phyloP scores from a whole-genome alignment of 2,329 filamentous ascomycete species.

The Aspergillus sp. region DNA sequence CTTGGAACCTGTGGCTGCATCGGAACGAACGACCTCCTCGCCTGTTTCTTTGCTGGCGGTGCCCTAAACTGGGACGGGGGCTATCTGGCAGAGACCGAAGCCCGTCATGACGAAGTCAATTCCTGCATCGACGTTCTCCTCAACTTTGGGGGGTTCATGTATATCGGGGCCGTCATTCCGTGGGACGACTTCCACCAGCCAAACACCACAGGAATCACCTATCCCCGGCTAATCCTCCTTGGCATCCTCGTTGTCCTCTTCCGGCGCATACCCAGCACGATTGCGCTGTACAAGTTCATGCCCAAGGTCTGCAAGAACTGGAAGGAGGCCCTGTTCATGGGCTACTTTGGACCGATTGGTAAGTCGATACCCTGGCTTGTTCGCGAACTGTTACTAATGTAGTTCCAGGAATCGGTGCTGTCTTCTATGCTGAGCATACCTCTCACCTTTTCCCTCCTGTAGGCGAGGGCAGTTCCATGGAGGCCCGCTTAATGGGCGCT shows the following conservation, averaged over 20 bases:
- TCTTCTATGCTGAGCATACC: conserved; percentile 49
- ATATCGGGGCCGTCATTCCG: conserved; percentile 56
- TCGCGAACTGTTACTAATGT: too few species aligned
- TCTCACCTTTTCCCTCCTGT: conserved; percentile 44
- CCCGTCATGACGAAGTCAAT: conserved; percentile 62
- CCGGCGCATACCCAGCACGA: conserved; percentile 57
- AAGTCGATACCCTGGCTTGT: neutral
- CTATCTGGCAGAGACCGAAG: conserved; percentile 56
- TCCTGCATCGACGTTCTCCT: conserved; percentile 57
- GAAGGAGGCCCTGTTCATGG: conserved; percentile 62
- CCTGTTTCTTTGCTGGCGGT: conserved; percentile 61
- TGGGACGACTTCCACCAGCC: conserved; percentile 57
- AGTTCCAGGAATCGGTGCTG: conserved; percentile 40
- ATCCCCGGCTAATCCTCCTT: conserved; percentile 51
- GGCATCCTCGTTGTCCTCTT: conserved; percentile 55
- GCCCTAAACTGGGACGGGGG: conserved; percentile 62
- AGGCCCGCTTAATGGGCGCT: conserved; percentile 40
- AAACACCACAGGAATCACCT: conserved; percentile 54
- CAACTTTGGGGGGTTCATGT: conserved; percentile 63
- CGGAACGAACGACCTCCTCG: conserved; percentile 60
- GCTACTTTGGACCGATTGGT: conserved; percentile 52
- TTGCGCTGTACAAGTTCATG: conserved; percentile 57
- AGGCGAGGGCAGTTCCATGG: conserved; percentile 39
- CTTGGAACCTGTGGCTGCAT: conserved; percentile 58
- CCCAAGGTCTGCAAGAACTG: conserved; percentile 52